These are phyloP conservation scores for Aspergillus steynii DNA, from an alignment of 495 filamentous ascomycete species.

Conservation along the genomic window DNA sequence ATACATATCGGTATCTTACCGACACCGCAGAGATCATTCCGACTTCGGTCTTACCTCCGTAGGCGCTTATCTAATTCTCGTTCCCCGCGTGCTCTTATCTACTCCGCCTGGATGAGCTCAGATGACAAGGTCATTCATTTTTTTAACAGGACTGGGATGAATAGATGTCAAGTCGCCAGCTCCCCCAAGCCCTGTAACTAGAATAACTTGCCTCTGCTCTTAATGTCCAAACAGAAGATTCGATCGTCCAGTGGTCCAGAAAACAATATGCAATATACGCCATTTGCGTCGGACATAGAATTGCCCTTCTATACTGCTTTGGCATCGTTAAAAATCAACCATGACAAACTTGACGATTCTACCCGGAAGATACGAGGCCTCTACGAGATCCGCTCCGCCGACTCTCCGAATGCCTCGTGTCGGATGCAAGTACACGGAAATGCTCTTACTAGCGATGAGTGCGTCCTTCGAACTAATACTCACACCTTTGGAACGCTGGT, in stretches of 20 bases:
- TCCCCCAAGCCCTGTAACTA: too few species aligned
- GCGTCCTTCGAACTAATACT: constrained; percentile 31
- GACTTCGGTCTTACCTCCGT: too few species aligned
- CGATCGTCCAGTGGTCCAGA: neutral
- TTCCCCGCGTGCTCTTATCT: neutral
- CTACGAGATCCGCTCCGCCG: constrained; percentile 76
- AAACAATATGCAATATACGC: constrained; percentile 60
- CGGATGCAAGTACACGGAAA: constrained; percentile 87
- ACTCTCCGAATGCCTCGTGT: constrained; percentile 67
- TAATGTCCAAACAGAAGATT: too few species aligned
- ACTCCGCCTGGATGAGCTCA: neutral
- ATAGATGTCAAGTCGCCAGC: neutral
- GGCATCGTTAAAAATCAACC: constrained; percentile 86
- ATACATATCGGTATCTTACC: neutral
- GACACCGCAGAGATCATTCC: too few species aligned
- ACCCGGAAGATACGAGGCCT: constrained; percentile 82
- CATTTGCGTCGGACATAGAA: constrained; percentile 92
- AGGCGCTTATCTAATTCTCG: neutral
- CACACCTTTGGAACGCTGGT: neutral
- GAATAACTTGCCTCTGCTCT: too few species aligned
- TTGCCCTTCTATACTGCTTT: constrained; percentile 90
- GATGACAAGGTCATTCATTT: neutral
- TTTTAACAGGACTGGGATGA: neutral
- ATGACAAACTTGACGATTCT: constrained; percentile 94
- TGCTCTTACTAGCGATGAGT: constrained; percentile 82